Evolutionary conservation across 768 basidiomycete genomes (phyloP).

Genomic region (Mycena rosella): DNA sequence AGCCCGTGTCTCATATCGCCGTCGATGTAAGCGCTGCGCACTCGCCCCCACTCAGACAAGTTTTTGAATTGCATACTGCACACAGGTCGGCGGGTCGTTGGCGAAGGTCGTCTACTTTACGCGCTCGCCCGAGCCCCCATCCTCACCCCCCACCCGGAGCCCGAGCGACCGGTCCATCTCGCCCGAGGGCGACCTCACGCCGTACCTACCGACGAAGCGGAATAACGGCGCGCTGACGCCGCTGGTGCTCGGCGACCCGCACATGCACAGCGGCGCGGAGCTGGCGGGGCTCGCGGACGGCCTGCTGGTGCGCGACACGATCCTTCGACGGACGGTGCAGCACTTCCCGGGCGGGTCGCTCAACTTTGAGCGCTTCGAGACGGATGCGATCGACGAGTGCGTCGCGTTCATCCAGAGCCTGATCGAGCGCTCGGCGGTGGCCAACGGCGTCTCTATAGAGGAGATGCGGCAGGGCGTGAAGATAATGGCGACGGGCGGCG

Average conservation of each 20-base stretch:
- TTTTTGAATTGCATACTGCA: constrained; percentile 33
- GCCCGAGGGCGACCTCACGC: constrained; percentile 36
- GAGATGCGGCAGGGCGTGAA: constrained; percentile 95
- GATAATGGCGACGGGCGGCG: constrained; percentile 98
- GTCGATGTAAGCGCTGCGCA: constrained; percentile 86
- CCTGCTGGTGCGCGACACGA: constrained; percentile 67
- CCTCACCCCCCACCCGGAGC: constrained; percentile 78
- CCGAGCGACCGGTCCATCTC: constrained; percentile 59
- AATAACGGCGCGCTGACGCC: constrained; percentile 86
- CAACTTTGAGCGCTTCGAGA: constrained; percentile 98
- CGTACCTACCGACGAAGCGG: constrained; percentile 51
- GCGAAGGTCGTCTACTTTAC: constrained; percentile 99
- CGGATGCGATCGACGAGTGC: constrained; percentile 86
- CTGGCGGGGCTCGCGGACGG: constrained; percentile 55
- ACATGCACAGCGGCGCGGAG: constrained; percentile 45
- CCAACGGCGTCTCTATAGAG: constrained; percentile 89
- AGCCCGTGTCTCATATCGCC: constrained; percentile 97
- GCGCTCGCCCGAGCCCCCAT: constrained; percentile 88
- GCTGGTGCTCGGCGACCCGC: constrained; percentile 70
- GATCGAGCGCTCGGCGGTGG: constrained; percentile 85
- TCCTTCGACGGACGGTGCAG: constrained; percentile 77
- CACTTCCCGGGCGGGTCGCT: constrained; percentile 97
- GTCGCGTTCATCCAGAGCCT: constrained; percentile 89
- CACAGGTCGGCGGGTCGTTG: constrained; percentile 94
- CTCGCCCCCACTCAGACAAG: not conserved